phyloP scores from a whole-genome alignment of 148 eudicot genomes.

The Chenopodium berlandieri region DNA sequence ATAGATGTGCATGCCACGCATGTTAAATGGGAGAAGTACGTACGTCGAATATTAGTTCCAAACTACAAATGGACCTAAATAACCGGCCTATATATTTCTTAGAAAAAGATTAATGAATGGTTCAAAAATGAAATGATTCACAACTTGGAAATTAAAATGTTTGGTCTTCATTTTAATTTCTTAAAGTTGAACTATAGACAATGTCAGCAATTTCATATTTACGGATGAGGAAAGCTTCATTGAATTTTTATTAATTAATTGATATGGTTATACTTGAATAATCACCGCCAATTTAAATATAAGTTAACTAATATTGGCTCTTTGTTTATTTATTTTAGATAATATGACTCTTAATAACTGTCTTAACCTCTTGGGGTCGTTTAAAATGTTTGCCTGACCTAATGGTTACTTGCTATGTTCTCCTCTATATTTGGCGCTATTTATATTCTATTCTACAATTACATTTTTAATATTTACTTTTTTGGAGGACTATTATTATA shows the following conservation, averaged over 20 bases:
- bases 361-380: slow-evolving; percentile 4
- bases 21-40: background rate
- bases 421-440: background rate
- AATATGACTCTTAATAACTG: slow-evolving; percentile 3
- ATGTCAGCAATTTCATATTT: slow-evolving; percentile 1
- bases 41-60: background rate
- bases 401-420: background rate
- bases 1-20: background rate
- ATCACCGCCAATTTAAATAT: background rate
- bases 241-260: background rate
- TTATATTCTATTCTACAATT: no score
- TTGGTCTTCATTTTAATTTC: background rate
- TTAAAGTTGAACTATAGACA: background rate
- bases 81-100: background rate
- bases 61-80: background rate
- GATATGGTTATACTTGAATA: background rate
- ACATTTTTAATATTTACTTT: no score
- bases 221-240: background rate
- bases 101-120: background rate
- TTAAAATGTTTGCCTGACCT: slow-evolving; percentile 1
- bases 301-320: slow-evolving; percentile 5
- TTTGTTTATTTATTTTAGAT: background rate
- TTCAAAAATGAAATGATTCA: slow-evolving; percentile 12
- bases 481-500: no score
- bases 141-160: background rate